Percentiles rank a stretch among this genome's conserved stretches.
phyloP scores from a whole-genome alignment of 306 rosid species.

The Pueraria montana region DNA sequence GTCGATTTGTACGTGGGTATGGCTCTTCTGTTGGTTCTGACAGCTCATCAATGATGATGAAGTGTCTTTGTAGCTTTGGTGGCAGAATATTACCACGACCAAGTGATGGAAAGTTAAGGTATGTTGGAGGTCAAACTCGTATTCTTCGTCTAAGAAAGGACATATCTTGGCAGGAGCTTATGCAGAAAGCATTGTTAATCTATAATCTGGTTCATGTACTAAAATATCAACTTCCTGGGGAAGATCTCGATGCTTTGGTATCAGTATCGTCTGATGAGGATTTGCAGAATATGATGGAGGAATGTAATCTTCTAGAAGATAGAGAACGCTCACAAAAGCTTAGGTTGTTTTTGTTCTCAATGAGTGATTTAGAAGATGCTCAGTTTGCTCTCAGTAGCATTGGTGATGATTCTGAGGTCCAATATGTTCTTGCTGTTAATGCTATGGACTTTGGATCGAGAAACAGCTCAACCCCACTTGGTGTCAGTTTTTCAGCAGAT shows the following conservation, averaged over 20 bases:
- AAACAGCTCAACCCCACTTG: constrained; percentile 66
- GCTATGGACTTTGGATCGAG: constrained; percentile 75
- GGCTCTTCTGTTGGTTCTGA: constrained; percentile 60
- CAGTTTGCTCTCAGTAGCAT: constrained; percentile 59
- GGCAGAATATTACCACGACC: constrained; percentile 86
- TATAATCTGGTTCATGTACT: constrained; percentile 64
- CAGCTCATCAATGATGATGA: constrained; percentile 63
- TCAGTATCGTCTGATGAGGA: constrained; percentile 91
- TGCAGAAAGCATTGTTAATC: constrained; percentile 67
- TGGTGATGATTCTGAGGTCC: constrained; percentile 70
- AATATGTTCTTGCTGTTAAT: constrained; percentile 82
- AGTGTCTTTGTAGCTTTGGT: constrained; percentile 82
- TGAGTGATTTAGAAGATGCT: constrained; percentile 75
- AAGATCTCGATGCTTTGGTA: constrained; percentile 91
- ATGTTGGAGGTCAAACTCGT: constrained; percentile 88
- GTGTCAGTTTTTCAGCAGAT: constrained; percentile 59
- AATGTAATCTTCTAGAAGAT: constrained; percentile 57
- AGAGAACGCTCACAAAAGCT: constrained; percentile 65
- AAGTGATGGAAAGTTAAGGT: constrained; percentile 76
- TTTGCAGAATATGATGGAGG: constrained; percentile 90
- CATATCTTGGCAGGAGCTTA: constrained; percentile 71
- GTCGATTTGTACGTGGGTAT: constrained; percentile 52
- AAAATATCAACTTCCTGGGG: constrained; percentile 91
- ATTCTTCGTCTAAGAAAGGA: constrained; percentile 72
- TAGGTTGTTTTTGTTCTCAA: constrained; percentile 78